These are phyloP conservation scores for Mycena metata DNA, from an alignment of 768 basidiomycete genomes.

Conservation along the genomic window DNA sequence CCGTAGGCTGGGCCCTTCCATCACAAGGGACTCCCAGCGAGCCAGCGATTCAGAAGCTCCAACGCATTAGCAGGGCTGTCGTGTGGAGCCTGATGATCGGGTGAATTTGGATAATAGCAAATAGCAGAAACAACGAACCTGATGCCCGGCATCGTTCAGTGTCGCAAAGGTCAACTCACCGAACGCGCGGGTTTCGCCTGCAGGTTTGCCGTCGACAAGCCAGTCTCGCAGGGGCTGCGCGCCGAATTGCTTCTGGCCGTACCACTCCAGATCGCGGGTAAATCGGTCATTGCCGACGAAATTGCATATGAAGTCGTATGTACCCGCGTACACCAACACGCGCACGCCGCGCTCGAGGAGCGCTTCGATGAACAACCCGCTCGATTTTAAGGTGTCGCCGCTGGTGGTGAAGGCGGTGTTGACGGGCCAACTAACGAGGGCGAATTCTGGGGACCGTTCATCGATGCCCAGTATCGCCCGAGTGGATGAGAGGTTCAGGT, in stretches of 20 bases:
- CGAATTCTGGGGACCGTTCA: constrained; percentile 52
- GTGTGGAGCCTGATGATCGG: constrained; percentile 60
- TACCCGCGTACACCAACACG: constrained; percentile 66
- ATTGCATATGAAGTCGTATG: constrained; percentile 65
- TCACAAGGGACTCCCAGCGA: constrained; percentile 44
- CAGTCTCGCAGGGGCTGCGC: constrained; percentile 62
- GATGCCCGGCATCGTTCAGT: constrained; percentile 40
- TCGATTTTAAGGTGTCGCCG: constrained; percentile 49
- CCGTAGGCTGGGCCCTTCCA: not conserved
- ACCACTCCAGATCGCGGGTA: constrained; percentile 68
- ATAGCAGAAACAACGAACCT: constrained; percentile 48
- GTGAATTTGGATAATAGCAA: too few relatives aligned
- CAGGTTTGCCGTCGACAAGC: constrained; percentile 58
- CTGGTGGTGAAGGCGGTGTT: constrained; percentile 54
- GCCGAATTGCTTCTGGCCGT: constrained; percentile 60
- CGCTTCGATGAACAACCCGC: constrained; percentile 60
- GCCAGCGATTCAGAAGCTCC: constrained; percentile 58
- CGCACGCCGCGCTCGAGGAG: constrained; percentile 67
- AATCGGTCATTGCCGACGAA: constrained; percentile 70
- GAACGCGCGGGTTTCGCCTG: constrained; percentile 43
- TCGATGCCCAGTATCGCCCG: constrained; percentile 63
- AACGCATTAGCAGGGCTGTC: constrained; percentile 65
- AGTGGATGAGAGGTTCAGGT: constrained; percentile 64
- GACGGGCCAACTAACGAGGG: constrained; percentile 55
- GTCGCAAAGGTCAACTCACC: constrained; percentile 41